A percentile compares a stretch with the other conserved stretches of the same genome.
phyloP scores from a whole-genome alignment of 345 rosid species.

The Erodium maritimum region DNA sequence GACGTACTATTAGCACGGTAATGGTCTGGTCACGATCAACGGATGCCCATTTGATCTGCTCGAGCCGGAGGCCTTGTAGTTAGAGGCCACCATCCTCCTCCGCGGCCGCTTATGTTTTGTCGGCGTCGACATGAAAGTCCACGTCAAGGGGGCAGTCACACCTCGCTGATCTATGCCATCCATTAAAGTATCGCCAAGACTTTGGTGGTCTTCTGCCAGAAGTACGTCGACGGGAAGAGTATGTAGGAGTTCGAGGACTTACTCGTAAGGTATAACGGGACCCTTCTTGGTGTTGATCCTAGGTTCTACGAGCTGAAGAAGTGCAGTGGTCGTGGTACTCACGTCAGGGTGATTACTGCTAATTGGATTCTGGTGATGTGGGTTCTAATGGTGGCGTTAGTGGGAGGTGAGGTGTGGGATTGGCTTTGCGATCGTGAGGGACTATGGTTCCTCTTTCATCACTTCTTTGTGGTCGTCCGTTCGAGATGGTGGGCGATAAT shows the following conservation, averaged over 20 bases:
- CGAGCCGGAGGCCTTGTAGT: constrained; percentile 78
- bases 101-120: constrained; percentile 72
- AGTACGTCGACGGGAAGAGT: constrained; percentile 72
- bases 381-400: no score
- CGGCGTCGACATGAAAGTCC: constrained; percentile 80
- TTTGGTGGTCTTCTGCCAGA: constrained; percentile 67
- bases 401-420: no score
- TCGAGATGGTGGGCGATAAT: no score
- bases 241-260: constrained; percentile 85
- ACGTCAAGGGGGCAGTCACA: constrained; percentile 79
- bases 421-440: no score
- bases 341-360: no score
- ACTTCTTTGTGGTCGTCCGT: no score
- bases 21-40: constrained; percentile 63
- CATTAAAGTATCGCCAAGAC: constrained; percentile 91
- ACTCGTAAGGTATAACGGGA: constrained; percentile 52
- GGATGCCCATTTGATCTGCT: constrained; percentile 70
- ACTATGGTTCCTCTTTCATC: no score
- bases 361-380: no score
- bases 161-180: constrained; percentile 84
- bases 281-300: constrained; percentile 81
- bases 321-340: constrained; percentile 90
- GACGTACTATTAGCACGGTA: constrained; percentile 64
- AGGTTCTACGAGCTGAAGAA: constrained; percentile 93
- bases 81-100: constrained; percentile 53